These are phyloP conservation scores for Lunularia cruciata DNA, from an alignment of 225 moss, liverwort and hornwort genomes.

Conservation along the genomic window DNA sequence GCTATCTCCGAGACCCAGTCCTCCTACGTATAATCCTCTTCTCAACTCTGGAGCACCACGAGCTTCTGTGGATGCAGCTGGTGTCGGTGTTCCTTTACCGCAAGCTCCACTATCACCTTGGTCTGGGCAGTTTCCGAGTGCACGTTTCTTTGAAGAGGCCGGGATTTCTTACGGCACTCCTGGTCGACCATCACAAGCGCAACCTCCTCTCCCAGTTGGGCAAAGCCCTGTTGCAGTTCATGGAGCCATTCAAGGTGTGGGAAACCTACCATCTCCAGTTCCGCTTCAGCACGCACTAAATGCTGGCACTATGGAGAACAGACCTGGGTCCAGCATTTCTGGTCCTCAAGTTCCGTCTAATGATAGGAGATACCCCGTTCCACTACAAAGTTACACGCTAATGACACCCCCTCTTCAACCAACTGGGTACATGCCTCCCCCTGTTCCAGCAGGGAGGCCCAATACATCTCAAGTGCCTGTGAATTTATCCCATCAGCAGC, in stretches of 20 bases:
- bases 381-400: conserved; percentile 43
- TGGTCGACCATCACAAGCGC: conserved; percentile 45
- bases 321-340: conserved; percentile 38
- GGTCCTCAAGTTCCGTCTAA: conserved; percentile 44
- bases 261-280: conserved; percentile 47
- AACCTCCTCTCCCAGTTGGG: conserved; percentile 50
- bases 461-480: conserved; percentile 35
- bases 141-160: conserved; percentile 32
- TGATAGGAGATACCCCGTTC: conserved; percentile 50
- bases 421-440: conserved; percentile 45
- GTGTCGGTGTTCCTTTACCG: conserved; percentile 47
- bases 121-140: conserved; percentile 50
- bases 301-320: conserved; percentile 39
- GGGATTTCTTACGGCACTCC: conserved; percentile 15
- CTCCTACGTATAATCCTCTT: conserved; percentile 43
- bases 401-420: conserved; percentile 49
- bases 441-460: conserved; percentile 66
- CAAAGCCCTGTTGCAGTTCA: conserved; percentile 39
- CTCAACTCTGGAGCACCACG: conserved; percentile 38
- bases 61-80: conserved; percentile 59
- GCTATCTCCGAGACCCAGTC: conserved; percentile 41
- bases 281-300: conserved; percentile 40
- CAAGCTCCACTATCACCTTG: conserved; percentile 61
- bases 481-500: conserved; percentile 38
- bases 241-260: conserved; percentile 42